A percentile compares a stretch with the other conserved stretches of the same genome.
phyloP scores from a whole-genome alignment of 1,284 basidiomycete genomes.

The Polyporus tsugae region DNA sequence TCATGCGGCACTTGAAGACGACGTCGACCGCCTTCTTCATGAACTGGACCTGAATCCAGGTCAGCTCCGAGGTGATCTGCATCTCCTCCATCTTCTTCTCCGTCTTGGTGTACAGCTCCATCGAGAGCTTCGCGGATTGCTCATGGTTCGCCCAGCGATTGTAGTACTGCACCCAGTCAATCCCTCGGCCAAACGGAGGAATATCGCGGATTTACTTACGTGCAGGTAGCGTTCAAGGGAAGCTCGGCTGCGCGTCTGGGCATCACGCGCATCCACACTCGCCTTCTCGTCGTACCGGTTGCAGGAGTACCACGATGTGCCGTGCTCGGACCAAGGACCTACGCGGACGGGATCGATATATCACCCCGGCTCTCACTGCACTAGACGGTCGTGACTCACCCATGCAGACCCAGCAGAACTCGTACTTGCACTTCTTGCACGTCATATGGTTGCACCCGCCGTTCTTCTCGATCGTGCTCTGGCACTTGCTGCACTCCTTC shows the following conservation, averaged over 20 bases:
- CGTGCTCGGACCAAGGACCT: constrained; percentile 98
- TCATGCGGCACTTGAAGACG: constrained; percentile 90
- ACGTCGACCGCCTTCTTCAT: constrained; percentile 97
- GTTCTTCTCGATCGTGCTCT: constrained; percentile 99
- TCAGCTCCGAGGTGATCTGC: constrained; percentile 90
- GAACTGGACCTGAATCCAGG: constrained; percentile 99
- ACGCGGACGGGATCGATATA: constrained; percentile 54
- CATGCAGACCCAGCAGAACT: constrained; percentile 88
- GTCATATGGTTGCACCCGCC: constrained; percentile 99
- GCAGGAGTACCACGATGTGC: constrained; percentile 98
- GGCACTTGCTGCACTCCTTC: constrained; percentile 96
- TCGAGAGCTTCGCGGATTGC: constrained; percentile 94
- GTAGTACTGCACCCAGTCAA: constrained; percentile 77
- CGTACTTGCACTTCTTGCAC: constrained; percentile 98
- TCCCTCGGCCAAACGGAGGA: constrained; percentile 10
- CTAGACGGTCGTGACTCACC: constrained; percentile 47
- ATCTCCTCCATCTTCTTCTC: constrained; percentile 99
- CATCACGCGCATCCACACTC: constrained; percentile 88
- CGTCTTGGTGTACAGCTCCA: constrained; percentile 92
- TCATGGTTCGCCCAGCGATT: constrained; percentile 99
- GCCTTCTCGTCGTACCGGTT: constrained; percentile 97
- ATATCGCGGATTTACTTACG: constrained; percentile 57
- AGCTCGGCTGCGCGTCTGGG: constrained; percentile 87
- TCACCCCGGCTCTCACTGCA: background rate
- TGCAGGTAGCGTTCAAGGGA: constrained; percentile 97